Evolutionary conservation across 805 yeast genomes (phyloP).

Genomic region (Kluyveromyces lactis): DNA sequence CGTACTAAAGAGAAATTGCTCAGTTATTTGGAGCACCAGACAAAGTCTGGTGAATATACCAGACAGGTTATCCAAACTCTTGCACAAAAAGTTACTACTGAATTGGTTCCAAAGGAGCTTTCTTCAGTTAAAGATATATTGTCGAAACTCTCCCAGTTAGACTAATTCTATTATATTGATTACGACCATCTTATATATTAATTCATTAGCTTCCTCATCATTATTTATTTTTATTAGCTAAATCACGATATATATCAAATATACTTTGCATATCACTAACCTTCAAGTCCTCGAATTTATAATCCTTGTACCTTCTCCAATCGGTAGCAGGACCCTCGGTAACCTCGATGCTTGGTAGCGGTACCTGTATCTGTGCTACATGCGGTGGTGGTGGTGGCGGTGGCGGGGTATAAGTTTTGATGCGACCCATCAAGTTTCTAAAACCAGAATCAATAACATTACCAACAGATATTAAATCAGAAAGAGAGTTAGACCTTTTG

Average conservation of each 20-base stretch:
- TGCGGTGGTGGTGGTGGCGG: background rate
- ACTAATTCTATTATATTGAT: background rate
- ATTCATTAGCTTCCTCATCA: background rate
- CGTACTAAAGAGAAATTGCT: conserved; percentile 45
- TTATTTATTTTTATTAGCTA: conserved; percentile 5
- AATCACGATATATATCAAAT: conserved; percentile 24
- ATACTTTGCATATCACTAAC: conserved; percentile 21
- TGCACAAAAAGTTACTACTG: conserved; percentile 2
- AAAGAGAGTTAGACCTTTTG: conserved; percentile 19
- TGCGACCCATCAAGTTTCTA: conserved; percentile 23
- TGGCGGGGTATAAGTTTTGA: conserved; percentile 27
- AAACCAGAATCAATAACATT: conserved; percentile 25
- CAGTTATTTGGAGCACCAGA: conserved; percentile 33
- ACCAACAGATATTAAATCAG: conserved; percentile 21
- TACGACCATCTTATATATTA: background rate
- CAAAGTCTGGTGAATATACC: conserved; percentile 23
- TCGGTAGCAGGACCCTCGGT: conserved; percentile 8
- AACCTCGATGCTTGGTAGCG: background rate
- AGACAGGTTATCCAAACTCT: conserved; percentile 14
- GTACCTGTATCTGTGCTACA: background rate
- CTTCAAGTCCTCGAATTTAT: conserved; percentile 25
- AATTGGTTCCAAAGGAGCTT: conserved; percentile 1
- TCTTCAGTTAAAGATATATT: conserved; percentile 4
- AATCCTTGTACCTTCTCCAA: conserved; percentile 18
- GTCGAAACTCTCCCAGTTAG: background rate